These are phyloP conservation scores for Vickermania ingenoplastis DNA, from an alignment of 208 protist genomes.

Conservation along the genomic window DNA sequence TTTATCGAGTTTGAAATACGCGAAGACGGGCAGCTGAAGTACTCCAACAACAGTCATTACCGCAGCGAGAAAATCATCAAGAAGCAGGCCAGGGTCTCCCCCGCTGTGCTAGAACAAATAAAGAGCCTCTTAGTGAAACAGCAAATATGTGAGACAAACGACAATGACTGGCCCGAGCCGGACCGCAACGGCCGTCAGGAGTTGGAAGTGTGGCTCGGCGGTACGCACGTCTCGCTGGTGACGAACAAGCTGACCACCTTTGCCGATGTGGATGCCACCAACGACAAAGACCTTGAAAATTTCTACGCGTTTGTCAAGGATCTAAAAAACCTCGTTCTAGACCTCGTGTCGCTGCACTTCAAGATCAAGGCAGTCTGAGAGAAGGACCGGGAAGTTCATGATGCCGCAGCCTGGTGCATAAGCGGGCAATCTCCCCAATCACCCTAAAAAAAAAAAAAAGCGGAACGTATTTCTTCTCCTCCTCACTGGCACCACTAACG, in stretches of 20 bases:
- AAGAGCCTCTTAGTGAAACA: conserved; percentile 62
- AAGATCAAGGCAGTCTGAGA: conserved; percentile 76
- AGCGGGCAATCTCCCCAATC: too few species aligned
- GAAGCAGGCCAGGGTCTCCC: conserved; percentile 65
- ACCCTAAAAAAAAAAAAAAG: too few species aligned
- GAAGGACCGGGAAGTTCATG: too few species aligned
- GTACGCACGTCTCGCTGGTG: conserved; percentile 80
- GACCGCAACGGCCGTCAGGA: conserved; percentile 85
- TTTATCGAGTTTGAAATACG: conserved; percentile 82
- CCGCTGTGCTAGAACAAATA: conserved; percentile 61
- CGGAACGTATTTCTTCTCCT: too few species aligned
- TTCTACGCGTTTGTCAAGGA: conserved; percentile 85
- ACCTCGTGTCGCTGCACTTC: conserved; percentile 80
- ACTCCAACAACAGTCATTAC: conserved; percentile 86
- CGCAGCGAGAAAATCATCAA: conserved; percentile 87
- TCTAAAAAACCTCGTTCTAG: conserved; percentile 63
- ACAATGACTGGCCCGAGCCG: conserved; percentile 73
- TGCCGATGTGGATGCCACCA: conserved; percentile 43
- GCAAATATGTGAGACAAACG: conserved; percentile 57
- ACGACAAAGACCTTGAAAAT: conserved; percentile 33
- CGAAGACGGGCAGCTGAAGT: conserved; percentile 72
- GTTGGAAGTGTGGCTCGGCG: conserved; percentile 77
- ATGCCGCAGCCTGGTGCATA: too few species aligned
- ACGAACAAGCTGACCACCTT: conserved; percentile 84
- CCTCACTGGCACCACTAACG: too few species aligned